phyloP scores from a whole-genome alignment of 192 early-diverging fungal genomes.

The Backusella psychrophila region DNA sequence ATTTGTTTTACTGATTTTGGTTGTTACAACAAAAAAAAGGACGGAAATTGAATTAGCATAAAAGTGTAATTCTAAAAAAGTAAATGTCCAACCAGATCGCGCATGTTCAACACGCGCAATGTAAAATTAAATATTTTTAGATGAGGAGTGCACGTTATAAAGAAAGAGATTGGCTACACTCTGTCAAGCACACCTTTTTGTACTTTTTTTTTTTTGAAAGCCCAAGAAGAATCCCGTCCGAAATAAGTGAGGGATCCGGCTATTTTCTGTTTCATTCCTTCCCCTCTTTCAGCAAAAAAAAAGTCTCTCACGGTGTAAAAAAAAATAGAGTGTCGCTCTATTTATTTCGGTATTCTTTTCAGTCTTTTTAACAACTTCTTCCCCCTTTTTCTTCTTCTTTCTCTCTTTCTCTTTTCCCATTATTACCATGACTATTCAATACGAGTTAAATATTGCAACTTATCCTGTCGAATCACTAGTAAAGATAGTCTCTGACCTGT shows the following conservation, averaged over 20 bases:
- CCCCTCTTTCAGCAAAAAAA: neutral
- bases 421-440: neutral
- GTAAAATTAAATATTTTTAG: slow-evolving; percentile 2
- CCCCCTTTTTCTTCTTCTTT: neutral
- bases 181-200: neutral
- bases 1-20: slow-evolving; percentile 4
- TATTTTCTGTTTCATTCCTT: neutral
- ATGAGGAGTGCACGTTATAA: neutral
- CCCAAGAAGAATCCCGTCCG: neutral
- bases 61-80: neutral
- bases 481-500: slow-evolving; percentile 43
- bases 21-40: neutral
- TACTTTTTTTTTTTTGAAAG: neutral
- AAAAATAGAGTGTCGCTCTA: neutral
- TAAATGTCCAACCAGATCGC: neutral
- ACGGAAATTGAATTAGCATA: neutral
- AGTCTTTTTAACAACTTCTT: neutral
- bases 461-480: slow-evolving; percentile 45
- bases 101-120: slow-evolving; percentile 4
- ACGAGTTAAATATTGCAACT: slow-evolving; percentile 43
- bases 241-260: neutral
- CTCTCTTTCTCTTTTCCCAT: neutral
- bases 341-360: neutral
- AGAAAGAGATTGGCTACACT: neutral
- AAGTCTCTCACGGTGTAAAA: neutral